A percentile compares a stretch with the other conserved stretches of the same genome.
Evolutionary conservation across 2,329 filamentous ascomycete genomes (phyloP).

Genomic region (Ophiocordyceps sinensis): DNA sequence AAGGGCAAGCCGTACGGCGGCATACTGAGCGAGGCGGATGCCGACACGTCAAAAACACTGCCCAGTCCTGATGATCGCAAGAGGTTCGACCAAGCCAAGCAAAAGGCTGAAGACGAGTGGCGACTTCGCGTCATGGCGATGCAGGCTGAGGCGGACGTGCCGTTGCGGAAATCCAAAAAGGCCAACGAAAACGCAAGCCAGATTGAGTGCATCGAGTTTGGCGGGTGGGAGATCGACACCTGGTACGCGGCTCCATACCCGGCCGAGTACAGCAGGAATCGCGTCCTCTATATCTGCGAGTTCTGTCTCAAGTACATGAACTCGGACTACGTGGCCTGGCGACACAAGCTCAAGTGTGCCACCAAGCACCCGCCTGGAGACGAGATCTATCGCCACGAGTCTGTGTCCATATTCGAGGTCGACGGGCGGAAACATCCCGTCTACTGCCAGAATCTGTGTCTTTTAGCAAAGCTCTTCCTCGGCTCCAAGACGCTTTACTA

Average conservation of each 20-base stretch:
- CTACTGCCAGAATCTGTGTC: constrained; percentile 96
- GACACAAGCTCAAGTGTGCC: constrained; percentile 92
- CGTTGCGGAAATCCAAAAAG: constrained; percentile 55
- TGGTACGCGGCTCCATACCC: constrained; percentile 98
- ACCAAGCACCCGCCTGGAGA: constrained; percentile 95
- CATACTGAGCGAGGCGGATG: constrained; percentile 76
- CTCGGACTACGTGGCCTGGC: constrained; percentile 94
- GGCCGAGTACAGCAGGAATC: constrained; percentile 93
- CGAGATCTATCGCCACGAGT: constrained; percentile 87
- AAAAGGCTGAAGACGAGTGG: constrained; percentile 87
- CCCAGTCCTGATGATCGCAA: constrained; percentile 68
- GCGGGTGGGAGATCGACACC: constrained; percentile 93
- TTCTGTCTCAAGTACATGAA: constrained; percentile 99
- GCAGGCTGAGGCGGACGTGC: constrained; percentile 49
- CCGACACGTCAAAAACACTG: constrained; percentile 80
- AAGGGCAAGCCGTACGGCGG: constrained; percentile 94
- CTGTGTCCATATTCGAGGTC: constrained; percentile 92
- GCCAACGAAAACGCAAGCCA: constrained; percentile 78
- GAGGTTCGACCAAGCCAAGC: constrained; percentile 78
- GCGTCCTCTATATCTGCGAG: constrained; percentile 96
- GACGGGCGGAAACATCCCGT: constrained; percentile 93
- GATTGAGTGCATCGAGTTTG: constrained; percentile 98
- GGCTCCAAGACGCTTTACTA: constrained; percentile 98
- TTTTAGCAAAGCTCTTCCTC: constrained; percentile 92
- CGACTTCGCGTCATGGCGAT: constrained; percentile 46